Conservation (phyloP, 2,329 filamentous ascomycete genomes). For the Hypoxylon sp. region DNA sequence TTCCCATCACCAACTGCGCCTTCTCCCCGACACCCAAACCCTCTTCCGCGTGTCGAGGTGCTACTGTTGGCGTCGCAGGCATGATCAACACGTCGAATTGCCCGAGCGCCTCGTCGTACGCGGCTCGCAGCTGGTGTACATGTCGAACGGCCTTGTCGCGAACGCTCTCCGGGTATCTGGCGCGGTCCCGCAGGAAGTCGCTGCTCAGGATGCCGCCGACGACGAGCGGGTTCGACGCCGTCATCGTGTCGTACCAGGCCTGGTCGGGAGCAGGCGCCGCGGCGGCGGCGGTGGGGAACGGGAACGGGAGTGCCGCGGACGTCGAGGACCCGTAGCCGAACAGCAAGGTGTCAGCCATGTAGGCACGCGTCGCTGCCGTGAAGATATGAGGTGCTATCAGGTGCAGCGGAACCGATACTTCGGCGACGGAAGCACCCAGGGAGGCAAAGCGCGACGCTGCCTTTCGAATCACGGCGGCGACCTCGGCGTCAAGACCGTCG, state of each 20-base stretch:
- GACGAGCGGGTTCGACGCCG: conserved; percentile 58
- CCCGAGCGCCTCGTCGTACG: conserved; percentile 59
- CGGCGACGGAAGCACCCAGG: conserved; percentile 58
- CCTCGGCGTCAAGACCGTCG: conserved; percentile 53
- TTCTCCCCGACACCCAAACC: conserved; percentile 54
- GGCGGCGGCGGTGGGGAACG: conserved; percentile 43
- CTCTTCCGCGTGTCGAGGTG: conserved; percentile 54
- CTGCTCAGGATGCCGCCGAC: conserved; percentile 58
- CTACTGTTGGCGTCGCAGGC: conserved; percentile 60
- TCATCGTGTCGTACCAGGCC: conserved; percentile 58
- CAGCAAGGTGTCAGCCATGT: conserved; percentile 51
- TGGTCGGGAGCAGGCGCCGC: conserved; percentile 51
- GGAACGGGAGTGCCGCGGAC: conserved; percentile 49
- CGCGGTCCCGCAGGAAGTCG: conserved; percentile 45
- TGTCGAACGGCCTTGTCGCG: conserved; percentile 61
- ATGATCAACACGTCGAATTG: conserved; percentile 62
- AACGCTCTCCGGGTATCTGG: conserved; percentile 47
- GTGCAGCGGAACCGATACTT: conserved; percentile 62
- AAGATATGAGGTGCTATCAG: conserved; percentile 59
- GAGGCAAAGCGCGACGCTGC: conserved; percentile 54
- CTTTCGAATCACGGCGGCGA: conserved; percentile 52
- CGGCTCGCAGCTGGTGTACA: conserved; percentile 59
- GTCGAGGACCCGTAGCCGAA: conserved; percentile 48
- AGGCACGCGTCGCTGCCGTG: conserved; percentile 55
- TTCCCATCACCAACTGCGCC: conserved; percentile 57